phyloP scores from a whole-genome alignment of 2,329 filamentous ascomycete genomes.

The Pseudocercospora fijiensis region DNA sequence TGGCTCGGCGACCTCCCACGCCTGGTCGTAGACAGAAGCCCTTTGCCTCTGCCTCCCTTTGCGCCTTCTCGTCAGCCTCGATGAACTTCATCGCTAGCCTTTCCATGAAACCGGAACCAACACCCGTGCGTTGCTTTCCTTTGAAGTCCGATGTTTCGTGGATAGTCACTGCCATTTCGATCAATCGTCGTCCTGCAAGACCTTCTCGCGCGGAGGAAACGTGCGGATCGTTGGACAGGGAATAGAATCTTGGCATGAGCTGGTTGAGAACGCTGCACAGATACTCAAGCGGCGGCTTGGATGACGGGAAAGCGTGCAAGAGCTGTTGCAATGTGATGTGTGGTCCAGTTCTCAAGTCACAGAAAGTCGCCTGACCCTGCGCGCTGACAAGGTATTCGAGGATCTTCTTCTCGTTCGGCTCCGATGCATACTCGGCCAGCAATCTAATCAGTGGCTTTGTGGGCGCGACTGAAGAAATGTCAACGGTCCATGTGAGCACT shows the following conservation, averaged over 20 bases:
- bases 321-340: slow-evolving; percentile 82
- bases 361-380: slow-evolving; percentile 89
- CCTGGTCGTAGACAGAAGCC: slow-evolving; percentile 43
- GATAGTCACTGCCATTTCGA: slow-evolving; percentile 96
- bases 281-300: slow-evolving; percentile 79
- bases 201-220: slow-evolving; percentile 69
- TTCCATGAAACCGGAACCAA: slow-evolving; percentile 92
- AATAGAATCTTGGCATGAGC: slow-evolving; percentile 98
- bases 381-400: slow-evolving; percentile 81
- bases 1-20: slow-evolving; percentile 43
- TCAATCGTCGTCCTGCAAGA: slow-evolving; percentile 70
- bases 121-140: slow-evolving; percentile 66
- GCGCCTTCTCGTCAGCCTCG: slow-evolving; percentile 63
- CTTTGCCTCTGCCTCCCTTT: slow-evolving; percentile 44
- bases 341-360: slow-evolving; percentile 84
- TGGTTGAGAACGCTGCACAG: slow-evolving; percentile 78
- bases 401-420: slow-evolving; percentile 83
- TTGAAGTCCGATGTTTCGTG: slow-evolving; percentile 84
- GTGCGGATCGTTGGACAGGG: slow-evolving; percentile 91
- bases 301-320: slow-evolving; percentile 85
- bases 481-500: slow-evolving; percentile 91
- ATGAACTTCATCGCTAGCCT: slow-evolving; percentile 73
- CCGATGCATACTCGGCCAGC: slow-evolving; percentile 78
- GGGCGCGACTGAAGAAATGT: slow-evolving; percentile 88
- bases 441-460: slow-evolving; percentile 84